Evolutionary conservation across 1,284 basidiomycete species (phyloP), one percentile per base, ranked within the genome.

Genomic region (Cerrena zonata): DNA sequence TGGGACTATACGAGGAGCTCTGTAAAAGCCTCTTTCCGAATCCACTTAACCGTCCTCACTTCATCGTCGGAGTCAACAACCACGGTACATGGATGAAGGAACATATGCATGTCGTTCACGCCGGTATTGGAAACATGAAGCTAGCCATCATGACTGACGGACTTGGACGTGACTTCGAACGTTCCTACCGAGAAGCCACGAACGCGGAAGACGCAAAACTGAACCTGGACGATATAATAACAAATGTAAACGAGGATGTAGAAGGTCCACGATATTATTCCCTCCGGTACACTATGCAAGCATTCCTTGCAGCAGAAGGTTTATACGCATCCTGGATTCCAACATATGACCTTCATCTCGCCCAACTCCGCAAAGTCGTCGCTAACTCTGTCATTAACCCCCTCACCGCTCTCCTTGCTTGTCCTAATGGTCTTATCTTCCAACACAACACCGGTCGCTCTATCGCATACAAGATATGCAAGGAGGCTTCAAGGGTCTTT

Each of bases 371-470:
- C 56, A 96, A 95, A 69, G 73, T 97, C 48, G 90, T 88, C 27
- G 80, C 91, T 56, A 94, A 96, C 65, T 76, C 86, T 12, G 79
- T 86, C 61, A 82, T 98, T 69, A 95, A 97, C 63, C 86, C 94
- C 0, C 75, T 98, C 55, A 92, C 93, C 0, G 89, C 91, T 0
- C 67, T 97, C 15, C 72, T 92, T 53, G 80, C 82, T 42, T 89
- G 92, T 60, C 77, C 79, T 49, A 97, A 96, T 61, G 93, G 92
- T 18, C 79, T 84, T 1, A 65, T 92, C 22, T 75, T 85, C 59
- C 62, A 65, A 4, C 68, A 77, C 10, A 47, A 58, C 0, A 68
- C 73, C 5, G 76, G 78, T 1, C 56, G 61, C 5, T 68, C 67
- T 24, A 69, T 89, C 45, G 67, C 78, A 51, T 58, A 63, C 2